Conservation (phyloP, 1,284 basidiomycete species). For the Leccinum cinnamomeum region DNA sequence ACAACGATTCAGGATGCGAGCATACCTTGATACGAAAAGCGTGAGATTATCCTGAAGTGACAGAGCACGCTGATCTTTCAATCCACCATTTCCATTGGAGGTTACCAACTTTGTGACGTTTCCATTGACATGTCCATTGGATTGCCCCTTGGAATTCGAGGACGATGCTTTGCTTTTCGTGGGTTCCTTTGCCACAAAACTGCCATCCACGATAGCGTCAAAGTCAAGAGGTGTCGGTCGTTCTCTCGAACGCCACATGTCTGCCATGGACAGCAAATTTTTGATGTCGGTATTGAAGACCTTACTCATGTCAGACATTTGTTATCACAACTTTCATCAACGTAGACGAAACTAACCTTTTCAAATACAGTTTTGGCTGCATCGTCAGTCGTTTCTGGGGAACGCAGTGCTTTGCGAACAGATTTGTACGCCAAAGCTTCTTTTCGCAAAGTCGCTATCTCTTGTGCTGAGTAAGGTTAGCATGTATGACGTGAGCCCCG, state of each 20-base stretch:
- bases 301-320: conserved; percentile 39
- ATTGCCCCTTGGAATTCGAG: conserved; percentile 17
- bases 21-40: conserved; percentile 80
- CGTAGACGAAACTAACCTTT: conserved; percentile 59
- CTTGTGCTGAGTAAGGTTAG: conserved; percentile 59
- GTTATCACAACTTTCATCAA: neutral
- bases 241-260: conserved; percentile 93
- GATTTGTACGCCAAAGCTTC: conserved; percentile 88
- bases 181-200: conserved; percentile 46
- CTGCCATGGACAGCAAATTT: conserved; percentile 91
- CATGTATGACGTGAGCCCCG: neutral
- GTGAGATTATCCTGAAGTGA: conserved; percentile 78
- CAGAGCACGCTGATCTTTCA: conserved; percentile 82
- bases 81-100: conserved; percentile 34
- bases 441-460: conserved; percentile 87
- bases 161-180: conserved; percentile 5
- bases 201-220: conserved; percentile 63
- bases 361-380: conserved; percentile 79
- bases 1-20: neutral
- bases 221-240: conserved; percentile 86
- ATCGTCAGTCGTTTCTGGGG: conserved; percentile 42
- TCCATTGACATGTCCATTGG: conserved; percentile 32
- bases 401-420: conserved; percentile 67
- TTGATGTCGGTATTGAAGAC: conserved; percentile 89
- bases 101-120: conserved; percentile 6